Base-by-base conservation (phyloP, 2,329 filamentous ascomycete species). In the Calonectria hawksworthii region DNA sequence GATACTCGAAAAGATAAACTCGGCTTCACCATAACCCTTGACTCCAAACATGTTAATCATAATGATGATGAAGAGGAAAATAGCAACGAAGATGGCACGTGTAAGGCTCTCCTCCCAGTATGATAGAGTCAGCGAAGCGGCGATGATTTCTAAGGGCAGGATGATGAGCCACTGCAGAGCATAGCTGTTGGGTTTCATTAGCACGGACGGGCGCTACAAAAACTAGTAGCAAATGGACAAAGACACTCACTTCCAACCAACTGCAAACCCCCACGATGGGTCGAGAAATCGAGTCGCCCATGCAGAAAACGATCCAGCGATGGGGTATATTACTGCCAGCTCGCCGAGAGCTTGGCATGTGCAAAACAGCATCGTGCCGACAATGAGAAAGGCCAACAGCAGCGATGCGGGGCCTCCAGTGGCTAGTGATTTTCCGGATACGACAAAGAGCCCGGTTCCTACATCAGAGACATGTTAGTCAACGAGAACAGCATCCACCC, bases 241-340 rank as follows among this genome's bases (percentile, higher is more conserved):
- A 9, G 36, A n/a, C 23, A 89, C 92, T 85, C 84, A 94, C 90
- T 98, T 98, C 95, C 95, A 98, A 21, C 95, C 96, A 94, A 98
- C 98, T 61, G 95, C 95, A 82, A 98, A 98, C 0, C 96, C 96
- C 95, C 95, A 98, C 0, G 96, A 96, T 1, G 96, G 96, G 82
- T 98, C 96, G 23, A 99, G 86, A 81, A 99, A 98, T 23, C 96
- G 92, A 36, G 95, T 98, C 23, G 96, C 97, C 86, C 96, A 98
- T 10, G 95, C 93, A 0, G 95, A 95, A 83, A 98, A 99, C 4
- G 96, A 98, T 71, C 96, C 96, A 28, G 96, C 94, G 30, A 98
- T 94, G 4, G 96, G 96, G 80, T 96, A 98, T 16, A 96, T 87
- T 23, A 98, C 96, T 21, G 96, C 95, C 85, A 99, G 91, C 85